Percentiles rank a stretch among this genome's conserved stretches.
Evolutionary conservation across 179 eudicot genomes (phyloP).

Genomic region (Sideroxylon spinosum): DNA sequence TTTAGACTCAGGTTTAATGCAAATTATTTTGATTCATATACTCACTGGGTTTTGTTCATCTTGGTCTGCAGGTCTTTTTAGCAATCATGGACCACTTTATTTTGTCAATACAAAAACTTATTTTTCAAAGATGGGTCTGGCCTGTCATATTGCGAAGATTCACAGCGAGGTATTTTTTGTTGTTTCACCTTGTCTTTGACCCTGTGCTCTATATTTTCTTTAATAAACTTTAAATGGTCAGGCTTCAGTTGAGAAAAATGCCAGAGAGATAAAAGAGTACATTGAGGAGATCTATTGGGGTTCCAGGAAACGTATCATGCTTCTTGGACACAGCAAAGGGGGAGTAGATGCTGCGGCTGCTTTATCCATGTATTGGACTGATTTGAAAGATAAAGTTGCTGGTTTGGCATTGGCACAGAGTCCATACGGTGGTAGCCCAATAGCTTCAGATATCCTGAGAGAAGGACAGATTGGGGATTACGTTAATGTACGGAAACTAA

Average conservation of each 20-base stretch:
- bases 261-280: slow-evolving; percentile 76
- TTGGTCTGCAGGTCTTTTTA: slow-evolving; percentile 72
- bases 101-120: slow-evolving; percentile 62
- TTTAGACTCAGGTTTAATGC: neutral
- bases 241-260: slow-evolving; percentile 93
- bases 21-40: neutral
- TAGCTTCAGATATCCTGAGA: slow-evolving; percentile 88
- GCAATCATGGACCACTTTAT: slow-evolving; percentile 97
- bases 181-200: slow-evolving; percentile 14
- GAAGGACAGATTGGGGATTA: slow-evolving; percentile 95
- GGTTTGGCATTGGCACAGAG: slow-evolving; percentile 88
- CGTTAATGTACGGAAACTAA: slow-evolving; percentile 68
- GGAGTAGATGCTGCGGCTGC: slow-evolving; percentile 98
- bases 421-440: slow-evolving; percentile 97
- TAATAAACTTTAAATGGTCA: slow-evolving; percentile 31
- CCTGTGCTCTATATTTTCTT: slow-evolving; percentile 4
- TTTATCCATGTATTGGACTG: slow-evolving; percentile 90
- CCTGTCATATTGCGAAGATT: slow-evolving; percentile 98
- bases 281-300: slow-evolving; percentile 93
- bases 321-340: slow-evolving; percentile 98
- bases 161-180: slow-evolving; percentile 75
- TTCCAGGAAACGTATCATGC: slow-evolving; percentile 64
- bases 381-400: slow-evolving; percentile 87
- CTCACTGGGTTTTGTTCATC: neutral
- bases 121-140: slow-evolving; percentile 87